Percentiles rank a stretch among this genome's conserved stretches.
These are phyloP conservation scores for Hypoxylon sp. DNA, from an alignment of 2,329 filamentous ascomycete species.

Conservation along the genomic window DNA sequence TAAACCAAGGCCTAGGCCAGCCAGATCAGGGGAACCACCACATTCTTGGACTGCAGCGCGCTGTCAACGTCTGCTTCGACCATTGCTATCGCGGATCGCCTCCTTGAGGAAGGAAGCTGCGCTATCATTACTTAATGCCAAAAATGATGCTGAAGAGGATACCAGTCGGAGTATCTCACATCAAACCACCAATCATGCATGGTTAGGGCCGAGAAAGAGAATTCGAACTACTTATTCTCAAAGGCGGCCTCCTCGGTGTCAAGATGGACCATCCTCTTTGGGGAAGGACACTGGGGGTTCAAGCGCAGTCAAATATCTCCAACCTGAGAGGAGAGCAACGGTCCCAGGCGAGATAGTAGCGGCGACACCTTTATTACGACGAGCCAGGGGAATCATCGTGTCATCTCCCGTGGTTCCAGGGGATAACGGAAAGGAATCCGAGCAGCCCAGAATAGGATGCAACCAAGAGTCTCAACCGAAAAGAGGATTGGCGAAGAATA, in stretches of 20 bases:
- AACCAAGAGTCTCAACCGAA: constrained; percentile 24
- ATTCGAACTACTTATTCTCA: constrained; percentile 46
- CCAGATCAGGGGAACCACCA: constrained; percentile 29
- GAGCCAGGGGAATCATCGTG: constrained; percentile 41
- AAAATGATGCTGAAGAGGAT: constrained; percentile 14
- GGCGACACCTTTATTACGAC: constrained; percentile 44
- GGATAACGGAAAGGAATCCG: neutral
- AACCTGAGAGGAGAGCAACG: constrained; percentile 10
- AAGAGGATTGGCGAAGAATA: constrained; percentile 17
- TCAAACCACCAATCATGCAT: constrained; percentile 28
- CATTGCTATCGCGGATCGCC: constrained; percentile 53
- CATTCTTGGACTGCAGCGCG: constrained; percentile 53
- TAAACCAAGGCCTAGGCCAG: constrained; percentile 33
- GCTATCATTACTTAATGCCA: constrained; percentile 19
- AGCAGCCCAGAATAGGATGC: constrained; percentile 4
- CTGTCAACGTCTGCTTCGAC: constrained; percentile 54
- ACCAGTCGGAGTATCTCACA: constrained; percentile 10
- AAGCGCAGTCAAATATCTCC: constrained; percentile 30
- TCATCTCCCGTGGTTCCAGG: constrained; percentile 31
- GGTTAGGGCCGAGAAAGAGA: constrained; percentile 43
- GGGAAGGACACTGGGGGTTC: constrained; percentile 4
- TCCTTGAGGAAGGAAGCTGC: constrained; percentile 49
- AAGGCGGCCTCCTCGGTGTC: constrained; percentile 25
- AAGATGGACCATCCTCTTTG: constrained; percentile 1
- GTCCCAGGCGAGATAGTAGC: constrained; percentile 40